These are phyloP conservation scores for Calvatia gigantea DNA, from an alignment of 768 basidiomycete genomes.

Conservation along the genomic window DNA sequence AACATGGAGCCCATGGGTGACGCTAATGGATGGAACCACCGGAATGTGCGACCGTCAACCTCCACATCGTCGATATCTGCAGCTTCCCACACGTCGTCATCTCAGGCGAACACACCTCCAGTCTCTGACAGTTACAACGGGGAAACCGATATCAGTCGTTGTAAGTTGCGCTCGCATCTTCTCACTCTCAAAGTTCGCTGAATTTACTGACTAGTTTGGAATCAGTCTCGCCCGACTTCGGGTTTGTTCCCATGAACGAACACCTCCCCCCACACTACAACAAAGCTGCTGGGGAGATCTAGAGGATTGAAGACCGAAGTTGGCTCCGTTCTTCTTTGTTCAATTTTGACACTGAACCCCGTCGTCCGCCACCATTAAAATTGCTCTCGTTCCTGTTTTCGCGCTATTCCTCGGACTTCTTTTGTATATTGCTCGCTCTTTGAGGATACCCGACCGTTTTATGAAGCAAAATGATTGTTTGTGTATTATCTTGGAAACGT, in stretches of 20 bases:
- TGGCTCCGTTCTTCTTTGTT: neutral
- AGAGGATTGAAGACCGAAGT: conserved; percentile 7
- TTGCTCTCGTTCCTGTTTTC: conserved; percentile 1
- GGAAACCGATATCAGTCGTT: conserved; percentile 78
- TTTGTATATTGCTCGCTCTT: conserved; percentile 4
- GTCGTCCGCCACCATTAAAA: conserved; percentile 4
- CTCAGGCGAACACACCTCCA: conserved; percentile 80
- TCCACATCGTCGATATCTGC: conserved; percentile 75
- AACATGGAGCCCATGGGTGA: conserved; percentile 46
- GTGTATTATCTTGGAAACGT: conserved; percentile 11
- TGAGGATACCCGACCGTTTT: conserved; percentile 6
- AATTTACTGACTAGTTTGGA: conserved; percentile 17
- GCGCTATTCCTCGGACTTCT: neutral
- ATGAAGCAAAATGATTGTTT: conserved; percentile 3
- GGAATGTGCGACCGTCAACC: conserved; percentile 68
- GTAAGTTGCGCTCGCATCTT: conserved; percentile 63
- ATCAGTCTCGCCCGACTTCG: conserved; percentile 78
- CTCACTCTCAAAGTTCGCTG: conserved; percentile 3
- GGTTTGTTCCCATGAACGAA: conserved; percentile 79
- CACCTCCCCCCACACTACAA: conserved; percentile 63
- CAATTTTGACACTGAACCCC: neutral
- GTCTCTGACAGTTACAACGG: conserved; percentile 63
- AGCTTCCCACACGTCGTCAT: conserved; percentile 72
- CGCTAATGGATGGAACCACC: conserved; percentile 42
- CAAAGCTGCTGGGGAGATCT: conserved; percentile 54